Conservation (phyloP, 257 asterid genomes). For the Misopates orontium region DNA sequence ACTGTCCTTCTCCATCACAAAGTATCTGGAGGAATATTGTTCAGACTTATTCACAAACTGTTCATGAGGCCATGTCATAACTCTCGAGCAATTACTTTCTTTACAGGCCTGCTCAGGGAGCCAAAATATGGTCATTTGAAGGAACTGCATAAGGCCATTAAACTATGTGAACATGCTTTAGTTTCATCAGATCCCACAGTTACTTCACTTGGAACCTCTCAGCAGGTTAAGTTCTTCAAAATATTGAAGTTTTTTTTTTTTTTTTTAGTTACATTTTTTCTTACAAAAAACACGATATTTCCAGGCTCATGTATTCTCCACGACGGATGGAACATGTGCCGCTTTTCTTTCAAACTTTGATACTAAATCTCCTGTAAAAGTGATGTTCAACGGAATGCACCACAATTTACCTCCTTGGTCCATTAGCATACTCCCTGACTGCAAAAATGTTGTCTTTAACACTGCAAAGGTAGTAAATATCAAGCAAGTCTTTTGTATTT, state of each 20-base stretch:
- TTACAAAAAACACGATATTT: neutral
- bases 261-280: neutral
- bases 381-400: slow-evolving; percentile 47
- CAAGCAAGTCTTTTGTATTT: neutral
- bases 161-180: slow-evolving; percentile 56
- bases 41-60: neutral
- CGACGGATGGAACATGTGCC: slow-evolving; percentile 50
- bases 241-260: neutral
- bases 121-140: slow-evolving; percentile 66
- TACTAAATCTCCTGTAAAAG: slow-evolving; percentile 41
- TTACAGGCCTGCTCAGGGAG: slow-evolving; percentile 57
- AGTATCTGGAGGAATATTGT: too few species aligned
- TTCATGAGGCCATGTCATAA: neutral
- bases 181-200: slow-evolving; percentile 49
- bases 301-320: slow-evolving; percentile 55
- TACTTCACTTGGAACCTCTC: slow-evolving; percentile 48
- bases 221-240: slow-evolving; percentile 39
- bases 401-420: slow-evolving; percentile 77
- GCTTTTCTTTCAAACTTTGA: slow-evolving; percentile 66
- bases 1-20: neutral
- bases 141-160: slow-evolving; percentile 69
- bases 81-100: neutral
- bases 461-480: slow-evolving; percentile 51
- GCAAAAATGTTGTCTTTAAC: slow-evolving; percentile 57
- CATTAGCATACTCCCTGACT: slow-evolving; percentile 72